phyloP scores from a whole-genome alignment of 2,329 filamentous ascomycete species.

The Arthrobotrys iridis region DNA sequence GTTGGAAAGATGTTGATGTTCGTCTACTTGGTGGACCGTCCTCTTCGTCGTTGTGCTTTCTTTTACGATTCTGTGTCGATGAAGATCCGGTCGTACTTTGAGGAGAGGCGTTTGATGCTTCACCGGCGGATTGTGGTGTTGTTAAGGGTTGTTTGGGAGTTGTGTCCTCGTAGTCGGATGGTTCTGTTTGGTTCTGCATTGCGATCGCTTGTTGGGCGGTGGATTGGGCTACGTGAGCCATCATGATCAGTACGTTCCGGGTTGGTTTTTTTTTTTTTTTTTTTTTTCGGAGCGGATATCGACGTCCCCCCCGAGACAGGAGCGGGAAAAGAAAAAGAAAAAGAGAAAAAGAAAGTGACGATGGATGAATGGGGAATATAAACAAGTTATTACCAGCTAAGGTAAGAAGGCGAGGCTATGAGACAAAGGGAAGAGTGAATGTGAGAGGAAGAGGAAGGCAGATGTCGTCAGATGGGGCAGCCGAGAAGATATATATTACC shows the following conservation, averaged over 20 bases:
- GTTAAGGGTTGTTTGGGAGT: slow-evolving; percentile 43
- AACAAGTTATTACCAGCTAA: not conserved
- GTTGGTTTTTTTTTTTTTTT: no score
- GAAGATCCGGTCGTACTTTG: slow-evolving; percentile 43
- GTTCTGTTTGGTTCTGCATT: slow-evolving; percentile 47
- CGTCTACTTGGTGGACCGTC: slow-evolving; percentile 46
- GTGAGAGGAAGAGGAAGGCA: slow-evolving; percentile 50
- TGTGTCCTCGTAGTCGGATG: slow-evolving; percentile 46
- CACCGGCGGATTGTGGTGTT: slow-evolving; percentile 31
- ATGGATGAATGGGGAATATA: not conserved
- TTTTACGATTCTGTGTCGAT: slow-evolving; percentile 40
- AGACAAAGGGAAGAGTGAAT: slow-evolving; percentile 31
- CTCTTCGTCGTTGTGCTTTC: slow-evolving; percentile 49
- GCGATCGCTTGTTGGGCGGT: slow-evolving; percentile 52
- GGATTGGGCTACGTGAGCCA: slow-evolving; percentile 54
- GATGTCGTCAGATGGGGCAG: slow-evolving; percentile 55
- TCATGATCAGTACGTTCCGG: slow-evolving; percentile 34
- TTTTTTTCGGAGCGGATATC: slow-evolving; percentile 10
- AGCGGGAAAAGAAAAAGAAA: slow-evolving; percentile 7
- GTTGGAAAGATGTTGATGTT: slow-evolving; percentile 39
- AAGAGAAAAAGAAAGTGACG: not conserved
- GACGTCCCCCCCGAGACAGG: slow-evolving; percentile 7
- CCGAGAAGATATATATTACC: slow-evolving; percentile 56
- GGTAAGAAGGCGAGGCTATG: not conserved
- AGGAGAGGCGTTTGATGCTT: slow-evolving; percentile 34